These are phyloP conservation scores for Heritiera littoralis DNA, from an alignment of 345 rosid species.

Conservation along the genomic window DNA sequence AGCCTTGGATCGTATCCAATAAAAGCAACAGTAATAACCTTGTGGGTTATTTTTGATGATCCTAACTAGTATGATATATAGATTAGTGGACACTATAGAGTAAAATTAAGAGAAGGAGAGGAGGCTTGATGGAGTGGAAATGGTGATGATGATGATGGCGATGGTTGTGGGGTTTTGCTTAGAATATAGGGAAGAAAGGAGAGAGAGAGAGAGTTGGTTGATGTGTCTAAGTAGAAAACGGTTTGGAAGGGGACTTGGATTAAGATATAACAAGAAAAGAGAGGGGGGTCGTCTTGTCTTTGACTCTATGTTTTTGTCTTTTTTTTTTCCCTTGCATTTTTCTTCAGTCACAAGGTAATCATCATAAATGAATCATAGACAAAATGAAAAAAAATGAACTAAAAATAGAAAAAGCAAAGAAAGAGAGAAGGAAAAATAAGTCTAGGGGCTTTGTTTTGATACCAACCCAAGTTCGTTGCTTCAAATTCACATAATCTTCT, in stretches of 20 bases:
- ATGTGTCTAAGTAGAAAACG: constrained; percentile 79
- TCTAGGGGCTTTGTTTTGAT: constrained; percentile 40
- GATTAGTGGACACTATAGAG: constrained; percentile 42
- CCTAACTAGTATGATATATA: constrained; percentile 44
- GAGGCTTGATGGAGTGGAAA: constrained; percentile 69
- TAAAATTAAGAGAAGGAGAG: constrained; percentile 21
- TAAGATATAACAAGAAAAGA: neutral
- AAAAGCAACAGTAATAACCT: neutral
- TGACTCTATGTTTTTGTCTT: constrained; percentile 45
- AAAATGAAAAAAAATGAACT: neutral
- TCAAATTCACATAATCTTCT: constrained; percentile 76
- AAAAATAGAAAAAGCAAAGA: neutral
- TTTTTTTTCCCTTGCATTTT: constrained; percentile 30
- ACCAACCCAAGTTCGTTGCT: constrained; percentile 74
- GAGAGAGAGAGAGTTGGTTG: constrained; percentile 57
- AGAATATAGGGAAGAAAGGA: constrained; percentile 67
- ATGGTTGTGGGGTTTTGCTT: constrained; percentile 88
- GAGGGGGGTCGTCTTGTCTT: constrained; percentile 59
- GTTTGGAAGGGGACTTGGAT: constrained; percentile 60
- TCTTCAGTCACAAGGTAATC: constrained; percentile 75
- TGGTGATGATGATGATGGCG: constrained; percentile 56
- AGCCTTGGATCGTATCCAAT: neutral
- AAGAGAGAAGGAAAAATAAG: neutral
- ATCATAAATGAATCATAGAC: constrained; percentile 29
- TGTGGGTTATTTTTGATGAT: constrained; percentile 25